Base-by-base conservation (phyloP, 192 early-diverging fungal genomes). In the Dissophora ornata region DNA sequence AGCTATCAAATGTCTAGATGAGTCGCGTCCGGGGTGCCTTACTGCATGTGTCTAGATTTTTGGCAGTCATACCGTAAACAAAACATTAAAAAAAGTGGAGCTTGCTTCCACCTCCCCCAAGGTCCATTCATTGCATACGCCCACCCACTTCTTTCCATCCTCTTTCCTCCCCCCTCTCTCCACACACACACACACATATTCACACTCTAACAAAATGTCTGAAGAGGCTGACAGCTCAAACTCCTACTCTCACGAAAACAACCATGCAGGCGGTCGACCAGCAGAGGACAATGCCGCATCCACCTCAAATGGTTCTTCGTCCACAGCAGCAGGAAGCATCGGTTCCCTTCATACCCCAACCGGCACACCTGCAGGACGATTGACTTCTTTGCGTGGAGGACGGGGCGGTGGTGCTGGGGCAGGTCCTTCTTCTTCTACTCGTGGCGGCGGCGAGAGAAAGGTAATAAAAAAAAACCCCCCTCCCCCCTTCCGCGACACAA, bases 341-440 rank as follows among this genome's bases (percentile, higher is more conserved):
- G 73, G 73, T 19, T 77, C 73, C 3, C 53, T 77, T 50, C 73
- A 77, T 34, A 67, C 63, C 25, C 63, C 63, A 5, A 67, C 73
- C 11, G 57, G 41, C 22, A 77, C 63, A 0, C 73, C 73, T 45
- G 57, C 73, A 33, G 73, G 73, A 49, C 63, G 73, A 16, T 29
- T 77, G 53, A 44, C 64, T 21, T 77, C 73, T 15, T 52, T 77
- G 13, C 63, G 73, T 36, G 73, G 73, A 55, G 63, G 71, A n/a
- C 64, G 73, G 50, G 64, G 58, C 22, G 64, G 58, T 32, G 58
- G 57, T 22, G 51, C 52, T 28, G 32, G 36, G 9, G 49, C 54
- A 4, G 41, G n/a, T n/a, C n/a, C 62, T 11, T 46, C 52, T 9
- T 12, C 33, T 26, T 61, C 68, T n/a, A 82, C 74, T 29, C 62